Evolutionary conservation across 345 rosid species (phyloP).

Genomic region (Euphorbia peplus): DNA sequence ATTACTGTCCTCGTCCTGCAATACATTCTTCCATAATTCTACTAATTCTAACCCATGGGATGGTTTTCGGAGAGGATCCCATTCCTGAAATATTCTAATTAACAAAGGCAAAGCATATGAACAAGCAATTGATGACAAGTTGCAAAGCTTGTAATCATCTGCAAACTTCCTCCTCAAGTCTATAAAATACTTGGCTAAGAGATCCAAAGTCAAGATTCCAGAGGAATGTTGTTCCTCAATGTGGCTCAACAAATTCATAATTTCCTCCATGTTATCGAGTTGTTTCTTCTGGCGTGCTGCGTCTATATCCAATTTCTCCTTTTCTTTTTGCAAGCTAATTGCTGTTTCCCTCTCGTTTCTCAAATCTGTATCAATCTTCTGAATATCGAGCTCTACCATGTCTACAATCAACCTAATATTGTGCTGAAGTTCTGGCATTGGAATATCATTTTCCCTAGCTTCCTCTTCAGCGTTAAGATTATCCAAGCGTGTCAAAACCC

Average conservation of each 20-base stretch:
- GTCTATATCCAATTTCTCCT: constrained; percentile 59
- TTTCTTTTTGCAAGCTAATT: constrained; percentile 73
- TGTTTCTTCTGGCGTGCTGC: constrained; percentile 53
- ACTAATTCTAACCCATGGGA: constrained; percentile 57
- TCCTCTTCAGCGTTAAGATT: constrained; percentile 86
- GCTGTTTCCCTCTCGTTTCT: constrained; percentile 85
- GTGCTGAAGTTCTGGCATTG: constrained; percentile 93
- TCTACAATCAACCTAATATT: constrained; percentile 74
- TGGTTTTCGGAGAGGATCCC: constrained; percentile 85
- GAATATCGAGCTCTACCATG: constrained; percentile 78
- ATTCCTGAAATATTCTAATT: constrained; percentile 82
- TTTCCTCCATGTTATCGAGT: constrained; percentile 58
- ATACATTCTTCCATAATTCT: constrained; percentile 58
- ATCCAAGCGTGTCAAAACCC: constrained; percentile 84
- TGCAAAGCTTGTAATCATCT: constrained; percentile 74
- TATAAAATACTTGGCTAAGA: constrained; percentile 48
- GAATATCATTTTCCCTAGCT: constrained; percentile 79
- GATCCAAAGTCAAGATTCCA: constrained; percentile 62
- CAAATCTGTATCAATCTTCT: constrained; percentile 75
- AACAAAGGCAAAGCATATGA: constrained; percentile 72
- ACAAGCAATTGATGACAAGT: constrained; percentile 73
- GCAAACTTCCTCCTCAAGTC: constrained; percentile 49
- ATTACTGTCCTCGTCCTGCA: constrained; percentile 58
- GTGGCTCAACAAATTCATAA: constrained; percentile 39
- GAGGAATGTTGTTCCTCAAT: constrained; percentile 53